Base-by-base conservation (phyloP, 768 basidiomycete genomes). In the Trametes cubensis region DNA sequence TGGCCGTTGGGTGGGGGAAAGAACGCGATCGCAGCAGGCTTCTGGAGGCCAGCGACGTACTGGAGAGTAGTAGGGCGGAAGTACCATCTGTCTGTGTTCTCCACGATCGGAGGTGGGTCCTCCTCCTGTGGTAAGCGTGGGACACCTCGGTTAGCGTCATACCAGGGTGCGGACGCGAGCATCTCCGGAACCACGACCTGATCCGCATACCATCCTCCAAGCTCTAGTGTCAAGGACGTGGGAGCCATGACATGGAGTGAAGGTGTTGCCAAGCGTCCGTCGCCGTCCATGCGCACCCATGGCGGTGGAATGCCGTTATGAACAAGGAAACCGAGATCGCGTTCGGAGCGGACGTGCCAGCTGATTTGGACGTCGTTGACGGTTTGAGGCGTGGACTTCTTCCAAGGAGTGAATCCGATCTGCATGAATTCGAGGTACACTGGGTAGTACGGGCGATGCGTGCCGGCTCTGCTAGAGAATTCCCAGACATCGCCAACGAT, bases 401-500 rank as follows among this genome's bases (percentile, higher is more conserved):
- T 42, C 41, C 46, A 28, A 11, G 58, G 55, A 0, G 25, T 30
- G 45, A 65, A 65, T 3, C 63, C 63, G 38, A 65, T 60, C 40
- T 65, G 63, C 15, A 65, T 38, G 51, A 65, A 65, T 23, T 65
- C 63, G 28, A 47, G 28, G 39, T 65, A 58, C 41, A 6, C 26
- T 17, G 62, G 62, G 25, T 44, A 53, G 39, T 38, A 39, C 5
- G 58, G 63, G 10, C 47, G 40, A 17, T n/a, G 45, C 20, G 40
- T 23, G 11, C 14, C 21, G 5, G 25, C n/a, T 20, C 15, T 17
- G 8, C 38, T 44, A 28, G 38, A 18, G 45, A 68, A 66, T n/a
- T 54, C 48, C 69, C 69, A 70, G 18, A 65, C 65, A 18, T 70
- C 69, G 42, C 69, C 69, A 23, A 64, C 51, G 17, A 70, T 65